Evolutionary conservation across 2,329 filamentous ascomycete genomes (phyloP), one percentile per base, ranked within the genome.

Genomic region (Hawksworthiomyces lignivorus): DNA sequence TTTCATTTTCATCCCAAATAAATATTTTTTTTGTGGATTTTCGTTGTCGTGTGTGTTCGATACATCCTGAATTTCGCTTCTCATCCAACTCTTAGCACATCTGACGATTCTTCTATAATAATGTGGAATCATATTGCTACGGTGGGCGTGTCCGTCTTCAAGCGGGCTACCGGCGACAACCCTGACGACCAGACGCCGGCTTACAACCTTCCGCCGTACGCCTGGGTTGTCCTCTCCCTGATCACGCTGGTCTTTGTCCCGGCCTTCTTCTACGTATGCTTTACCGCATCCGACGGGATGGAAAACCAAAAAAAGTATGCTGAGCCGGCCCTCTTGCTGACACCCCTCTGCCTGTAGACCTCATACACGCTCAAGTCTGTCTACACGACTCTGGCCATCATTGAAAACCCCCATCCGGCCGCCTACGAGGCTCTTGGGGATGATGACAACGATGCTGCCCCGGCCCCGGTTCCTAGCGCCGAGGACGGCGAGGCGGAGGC

Each of bases 361-460:
- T 52, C 57, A 42, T 79, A 79, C 61, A 72, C 72, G 9, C 56
- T 78, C 37, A 56, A 62, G 40, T 58, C 60, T 43, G 55, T 79
- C 52, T 73, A 69, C 54, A 68, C 73, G 33, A 67, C 70, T 41
- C 66, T 78, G 46, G 71, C 74, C 56, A 75, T 77, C 48, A 60
- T 78, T 50, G 75, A 79, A 53, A 71, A 78, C 59, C 72, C 75
- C 39, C 67, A 67, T 27, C 70, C 73, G 37, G 72, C 73, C 5
- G 64, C 66, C 21, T 78, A 77, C 60, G 68, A 73, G 43, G 66
- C 72, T 39, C 57, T 78, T 34, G 56, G 68, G 33, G 58, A 68
- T 10, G 60, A 64, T 53, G 65, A 56, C 24, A 24, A 37, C 24
- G 47, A 49, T 22, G 40, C 44, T 3, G 21, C 38, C 3, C 30